Base-by-base conservation (phyloP, 495 filamentous ascomycete species). In the Clohesyomyces aquaticus region DNA sequence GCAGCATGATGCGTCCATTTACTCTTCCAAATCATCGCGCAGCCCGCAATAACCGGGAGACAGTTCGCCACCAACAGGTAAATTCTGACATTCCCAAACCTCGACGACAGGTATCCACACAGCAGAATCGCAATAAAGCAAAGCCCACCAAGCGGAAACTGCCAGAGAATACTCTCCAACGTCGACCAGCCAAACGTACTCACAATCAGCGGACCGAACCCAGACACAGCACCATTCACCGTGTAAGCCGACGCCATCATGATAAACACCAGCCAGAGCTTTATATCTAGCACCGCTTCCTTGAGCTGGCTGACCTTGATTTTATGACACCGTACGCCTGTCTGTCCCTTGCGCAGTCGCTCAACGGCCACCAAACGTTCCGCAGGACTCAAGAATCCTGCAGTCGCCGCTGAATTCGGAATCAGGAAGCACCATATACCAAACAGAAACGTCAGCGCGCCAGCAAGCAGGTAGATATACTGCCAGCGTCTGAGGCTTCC, bases 151-250 rank as follows among this genome's bases (percentile, higher is more conserved):
- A 90, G 77, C 1, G 88, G 88, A 58, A 90, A 89, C 66, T 91
- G 88, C 64, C 86, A 85, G 1, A 91, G 77, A 57, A 91, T 90
- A 0, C 83, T 83, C 32, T 89, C 80, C 2, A 89, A 76, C 0
- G 82, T 82, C 21, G 77, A 77, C 72, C 82, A 91, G 57, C 88
- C 88, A 64, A 91, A 91, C 0, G 87, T 91, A 1, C 80, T 83
- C 1, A 92, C 87, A 60, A 91, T 90, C 3, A 91, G 73, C 1
- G 88, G 87, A 0, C 88, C 87, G 68, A 91, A 91, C 0, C 88
- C 87, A n/a, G 81, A 82, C n/a, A 90, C 84, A 3, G 87, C 88
- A 19, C 88, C 88, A 63, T 91, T 90, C 61, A 91, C 83, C 0
- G 85, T 89, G 66, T 90, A 89, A 74, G 83, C 83, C 14, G 79